Percentiles rank a stretch among this genome's conserved stretches.
phyloP scores from a whole-genome alignment of 2,329 filamentous ascomycete genomes.

The Apiospora saccharicola region DNA sequence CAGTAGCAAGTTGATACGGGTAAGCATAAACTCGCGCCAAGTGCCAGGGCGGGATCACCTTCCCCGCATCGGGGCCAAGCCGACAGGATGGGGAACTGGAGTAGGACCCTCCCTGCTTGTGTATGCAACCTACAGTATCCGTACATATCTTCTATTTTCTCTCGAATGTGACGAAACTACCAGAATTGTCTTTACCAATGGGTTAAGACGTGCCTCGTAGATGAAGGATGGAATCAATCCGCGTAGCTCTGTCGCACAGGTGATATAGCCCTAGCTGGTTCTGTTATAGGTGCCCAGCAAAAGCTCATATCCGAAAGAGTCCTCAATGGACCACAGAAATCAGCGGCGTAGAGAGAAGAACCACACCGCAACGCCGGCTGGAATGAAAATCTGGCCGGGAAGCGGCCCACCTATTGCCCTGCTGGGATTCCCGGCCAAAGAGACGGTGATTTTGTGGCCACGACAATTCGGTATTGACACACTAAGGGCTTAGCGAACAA shows the following conservation, averaged over 20 bases:
- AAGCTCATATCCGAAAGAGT: background rate
- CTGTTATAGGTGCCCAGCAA: background rate
- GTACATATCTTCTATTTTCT: background rate
- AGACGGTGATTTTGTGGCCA: conserved; percentile 13
- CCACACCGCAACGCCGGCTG: conserved; percentile 2
- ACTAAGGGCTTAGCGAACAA: background rate
- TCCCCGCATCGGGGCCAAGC: conserved; percentile 8
- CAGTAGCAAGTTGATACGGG: background rate
- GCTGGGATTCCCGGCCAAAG: conserved; percentile 1
- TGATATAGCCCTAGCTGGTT: background rate
- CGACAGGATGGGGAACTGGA: conserved; percentile 3
- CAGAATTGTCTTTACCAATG: background rate
- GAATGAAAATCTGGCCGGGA: background rate
- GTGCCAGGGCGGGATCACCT: background rate
- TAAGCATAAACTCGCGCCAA: background rate
- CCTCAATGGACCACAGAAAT: background rate
- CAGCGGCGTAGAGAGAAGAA: background rate
- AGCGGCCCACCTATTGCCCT: background rate
- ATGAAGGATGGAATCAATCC: background rate
- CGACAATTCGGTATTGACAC: background rate
- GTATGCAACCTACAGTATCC: background rate
- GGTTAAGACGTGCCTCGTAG: background rate
- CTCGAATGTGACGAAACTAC: background rate
- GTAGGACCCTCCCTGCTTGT: conserved; percentile 2
- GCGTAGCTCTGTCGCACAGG: background rate